Evolutionary conservation across 2,329 filamentous ascomycete genomes (phyloP), one percentile per base, ranked within the genome.

Genomic region (Harringtonia lauricola): DNA sequence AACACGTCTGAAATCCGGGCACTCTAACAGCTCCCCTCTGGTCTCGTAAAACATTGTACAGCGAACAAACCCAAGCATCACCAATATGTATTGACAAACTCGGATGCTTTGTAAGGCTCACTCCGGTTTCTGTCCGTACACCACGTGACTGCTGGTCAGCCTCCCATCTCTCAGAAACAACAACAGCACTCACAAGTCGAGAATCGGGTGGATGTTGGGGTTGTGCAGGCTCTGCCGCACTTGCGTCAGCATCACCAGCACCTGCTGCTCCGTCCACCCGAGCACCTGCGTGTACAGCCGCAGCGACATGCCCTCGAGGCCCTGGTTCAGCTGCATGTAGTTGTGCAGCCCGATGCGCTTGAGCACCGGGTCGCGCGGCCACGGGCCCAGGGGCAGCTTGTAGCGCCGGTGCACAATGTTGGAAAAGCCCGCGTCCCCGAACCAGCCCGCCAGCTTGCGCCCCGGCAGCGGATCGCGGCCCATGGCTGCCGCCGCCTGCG

Each of bases 371-470:
- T 71, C 65, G 40, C 62, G 64, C 0, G 70, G 61, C 70, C 71
- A 74, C 2, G 60, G 56, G 44, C 66, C 68, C 30, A 64, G 57
- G 0, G 71, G 70, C 53, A 70, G 62, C 52, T 64, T 66, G 54
- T 58, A 67, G 19, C 65, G 53, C 8, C 60, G 55, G 51, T 73
- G 64, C 1, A 55, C 52, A 0, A 76, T 64, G 49, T 74, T 62
- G 42, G 61, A 56, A 49, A 77, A 76, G 2, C 73, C 74, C 0
- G 66, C 67, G 13, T 67, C 64, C 21, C 57, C 50, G 45, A 74
- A 57, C 43, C 62, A 61, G 29, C 59, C 55, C 47, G 63, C 60
- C 31, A 65, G 59, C 13, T 60, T 44, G 29, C 31, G n/a, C 1
- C 49, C 52, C 41, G 45, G 57, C n/a, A 48, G 37, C 18, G 52